Evolutionary conservation across 2,329 filamentous ascomycete species (phyloP).

Genomic region (Kalmusia sp.): DNA sequence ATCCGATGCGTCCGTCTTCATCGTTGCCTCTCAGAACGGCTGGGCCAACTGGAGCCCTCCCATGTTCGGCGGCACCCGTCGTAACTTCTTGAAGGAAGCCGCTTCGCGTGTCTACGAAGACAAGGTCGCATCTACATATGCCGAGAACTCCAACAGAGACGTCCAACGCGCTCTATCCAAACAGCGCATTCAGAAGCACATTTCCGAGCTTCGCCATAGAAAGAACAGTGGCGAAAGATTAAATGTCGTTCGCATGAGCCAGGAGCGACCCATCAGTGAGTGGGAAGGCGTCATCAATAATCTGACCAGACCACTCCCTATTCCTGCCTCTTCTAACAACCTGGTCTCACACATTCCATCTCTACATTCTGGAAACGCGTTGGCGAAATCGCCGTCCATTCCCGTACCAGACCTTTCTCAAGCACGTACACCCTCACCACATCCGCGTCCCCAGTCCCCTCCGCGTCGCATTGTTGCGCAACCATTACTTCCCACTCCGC

Average conservation of each 20-base stretch:
- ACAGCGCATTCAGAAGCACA: conserved; percentile 51
- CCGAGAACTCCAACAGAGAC: conserved; percentile 42
- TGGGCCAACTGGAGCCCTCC: conserved; percentile 64
- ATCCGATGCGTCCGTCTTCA: conserved; percentile 55
- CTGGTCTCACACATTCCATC: conserved; percentile 40
- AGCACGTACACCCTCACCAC: conserved; percentile 21
- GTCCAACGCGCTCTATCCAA: conserved; percentile 50
- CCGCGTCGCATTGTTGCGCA: conserved; percentile 33
- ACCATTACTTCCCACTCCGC: conserved; percentile 40
- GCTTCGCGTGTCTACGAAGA: conserved; percentile 67
- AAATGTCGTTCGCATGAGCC: conserved; percentile 46
- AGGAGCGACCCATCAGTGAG: conserved; percentile 50
- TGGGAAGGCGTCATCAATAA: conserved; percentile 46
- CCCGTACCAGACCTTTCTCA: conserved; percentile 29
- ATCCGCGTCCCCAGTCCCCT: conserved; percentile 21
- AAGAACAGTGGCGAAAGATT: conserved; percentile 45
- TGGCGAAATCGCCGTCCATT: conserved; percentile 26
- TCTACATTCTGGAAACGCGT: conserved; percentile 25
- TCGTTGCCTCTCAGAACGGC: conserved; percentile 60
- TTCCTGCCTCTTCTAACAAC: conserved; percentile 25
- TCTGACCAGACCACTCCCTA: conserved; percentile 32
- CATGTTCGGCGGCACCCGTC: conserved; percentile 53
- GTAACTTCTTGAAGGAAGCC: conserved; percentile 67
- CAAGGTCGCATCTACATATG: conserved; percentile 48
- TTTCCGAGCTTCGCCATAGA: conserved; percentile 50